phyloP scores from a whole-genome alignment of 1,284 basidiomycete genomes.

The Pholiota adiposa region DNA sequence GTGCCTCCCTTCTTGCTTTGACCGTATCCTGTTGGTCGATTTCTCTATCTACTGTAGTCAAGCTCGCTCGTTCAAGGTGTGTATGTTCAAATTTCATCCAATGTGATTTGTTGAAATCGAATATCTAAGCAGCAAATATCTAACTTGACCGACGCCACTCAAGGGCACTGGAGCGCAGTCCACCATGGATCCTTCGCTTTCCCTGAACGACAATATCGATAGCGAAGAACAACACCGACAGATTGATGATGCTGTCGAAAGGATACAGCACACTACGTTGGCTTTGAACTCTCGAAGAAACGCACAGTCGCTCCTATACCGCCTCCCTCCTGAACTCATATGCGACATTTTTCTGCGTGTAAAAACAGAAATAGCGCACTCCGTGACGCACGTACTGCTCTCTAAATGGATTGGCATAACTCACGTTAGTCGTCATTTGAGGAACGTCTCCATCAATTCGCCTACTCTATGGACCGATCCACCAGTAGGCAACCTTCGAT shows the following conservation, averaged over 20 bases:
- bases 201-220: no score
- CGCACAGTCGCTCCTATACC: slow-evolving; percentile 21
- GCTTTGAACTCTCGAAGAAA: slow-evolving; percentile 14
- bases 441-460: slow-evolving; percentile 12
- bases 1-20: no score
- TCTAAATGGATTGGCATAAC: slow-evolving; percentile 10
- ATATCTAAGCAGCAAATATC: no score
- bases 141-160: no score
- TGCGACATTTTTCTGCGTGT: slow-evolving; percentile 9
- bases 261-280: slow-evolving; percentile 12
- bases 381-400: no score
- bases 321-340: slow-evolving; percentile 33
- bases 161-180: no score
- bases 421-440: slow-evolving; percentile 15
- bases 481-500: slow-evolving; percentile 20
- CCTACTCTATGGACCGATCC: slow-evolving; percentile 17
- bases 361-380: neutral
- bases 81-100: no score
- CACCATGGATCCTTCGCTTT: no score
- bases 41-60: no score
- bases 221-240: slow-evolving; percentile 7
- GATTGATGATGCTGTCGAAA: slow-evolving; percentile 22
- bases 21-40: no score
- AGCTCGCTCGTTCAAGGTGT: no score
- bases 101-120: no score